Evolutionary conservation across 164 flowering plant species (phyloP).

Genomic region (Berberis vulgaris): DNA sequence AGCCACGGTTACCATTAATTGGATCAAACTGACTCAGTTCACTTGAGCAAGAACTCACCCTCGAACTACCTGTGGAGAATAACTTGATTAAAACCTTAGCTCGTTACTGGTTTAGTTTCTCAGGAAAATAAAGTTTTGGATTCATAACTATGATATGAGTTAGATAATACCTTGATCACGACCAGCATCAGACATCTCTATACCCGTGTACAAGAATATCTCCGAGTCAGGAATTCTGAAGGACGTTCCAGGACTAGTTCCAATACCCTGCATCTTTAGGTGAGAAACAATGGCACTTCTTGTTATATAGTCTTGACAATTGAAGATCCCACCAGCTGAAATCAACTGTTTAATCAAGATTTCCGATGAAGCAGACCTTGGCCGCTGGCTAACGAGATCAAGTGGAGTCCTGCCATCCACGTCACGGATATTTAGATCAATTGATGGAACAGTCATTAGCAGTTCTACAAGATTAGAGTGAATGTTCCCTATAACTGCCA

Average conservation of each 20-base stretch:
- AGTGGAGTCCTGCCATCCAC: slow-evolving; percentile 61
- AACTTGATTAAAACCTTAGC: too few relatives aligned
- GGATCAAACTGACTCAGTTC: slow-evolving; percentile 29
- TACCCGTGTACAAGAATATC: slow-evolving; percentile 50
- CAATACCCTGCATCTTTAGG: slow-evolving; percentile 47
- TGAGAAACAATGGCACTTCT: slow-evolving; percentile 46
- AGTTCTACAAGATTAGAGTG: slow-evolving; percentile 67
- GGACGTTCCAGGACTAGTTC: slow-evolving; percentile 79
- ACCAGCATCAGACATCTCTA: slow-evolving; percentile 30
- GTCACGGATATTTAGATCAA: slow-evolving; percentile 57
- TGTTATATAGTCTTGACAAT: slow-evolving; percentile 23
- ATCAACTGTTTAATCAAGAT: slow-evolving; percentile 55
- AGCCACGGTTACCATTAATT: not conserved
- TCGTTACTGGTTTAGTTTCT: too few relatives aligned
- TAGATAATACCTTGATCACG: slow-evolving; percentile 9
- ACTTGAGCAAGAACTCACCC: slow-evolving; percentile 37
- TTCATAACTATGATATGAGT: too few relatives aligned
- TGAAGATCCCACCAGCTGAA: slow-evolving; percentile 74
- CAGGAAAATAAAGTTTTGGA: too few relatives aligned
- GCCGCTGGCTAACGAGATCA: slow-evolving; percentile 63
- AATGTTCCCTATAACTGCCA: slow-evolving; percentile 65
- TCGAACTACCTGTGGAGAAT: slow-evolving; percentile 15
- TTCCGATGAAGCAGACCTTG: slow-evolving; percentile 61
- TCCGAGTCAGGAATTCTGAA: slow-evolving; percentile 78
- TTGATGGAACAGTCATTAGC: slow-evolving; percentile 49